These are phyloP conservation scores for Pythium folliculosum DNA, from an alignment of 352 stramenopile genomes.

Conservation along the genomic window DNA sequence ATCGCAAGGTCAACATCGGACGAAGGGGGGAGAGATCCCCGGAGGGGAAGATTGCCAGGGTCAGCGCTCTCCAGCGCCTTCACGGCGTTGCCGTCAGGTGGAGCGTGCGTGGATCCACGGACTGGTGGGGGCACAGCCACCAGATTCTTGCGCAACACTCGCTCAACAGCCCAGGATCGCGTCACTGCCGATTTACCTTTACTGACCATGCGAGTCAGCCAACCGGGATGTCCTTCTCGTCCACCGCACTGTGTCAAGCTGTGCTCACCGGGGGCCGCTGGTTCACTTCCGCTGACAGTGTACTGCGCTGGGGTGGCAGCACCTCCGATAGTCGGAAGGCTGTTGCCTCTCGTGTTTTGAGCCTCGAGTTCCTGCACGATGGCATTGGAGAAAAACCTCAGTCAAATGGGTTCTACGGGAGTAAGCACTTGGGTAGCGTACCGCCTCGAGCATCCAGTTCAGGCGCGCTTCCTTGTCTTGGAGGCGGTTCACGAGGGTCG, in stretches of 20 bases:
- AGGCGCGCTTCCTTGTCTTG: conserved; percentile 62
- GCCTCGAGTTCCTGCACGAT: conserved; percentile 60
- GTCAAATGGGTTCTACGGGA: not conserved
- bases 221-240: not conserved
- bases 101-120: conserved; percentile 2
- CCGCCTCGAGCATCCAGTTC: conserved; percentile 74
- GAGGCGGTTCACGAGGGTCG: conserved; percentile 45
- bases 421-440: conserved; percentile 21
- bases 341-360: conserved; percentile 47
- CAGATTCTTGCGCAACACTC: conserved; percentile 46
- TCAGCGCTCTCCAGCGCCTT: not conserved
- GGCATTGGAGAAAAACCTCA: not conserved
- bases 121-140: conserved; percentile 44
- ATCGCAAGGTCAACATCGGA: not conserved
- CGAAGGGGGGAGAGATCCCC: not conserved
- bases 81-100: too few relatives aligned
- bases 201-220: not conserved
- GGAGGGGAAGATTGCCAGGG: not conserved
- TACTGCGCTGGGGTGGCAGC: not conserved
- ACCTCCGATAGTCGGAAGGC: not conserved
- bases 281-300: not conserved
- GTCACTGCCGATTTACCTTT: conserved; percentile 30
- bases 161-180: conserved; percentile 61
- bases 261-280: not conserved
- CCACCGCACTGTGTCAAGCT: not conserved